Percentiles rank a stretch among this genome's conserved stretches.
Evolutionary conservation across 495 filamentous ascomycete genomes (phyloP).

Genomic region (Aspergillus homomorphus): DNA sequence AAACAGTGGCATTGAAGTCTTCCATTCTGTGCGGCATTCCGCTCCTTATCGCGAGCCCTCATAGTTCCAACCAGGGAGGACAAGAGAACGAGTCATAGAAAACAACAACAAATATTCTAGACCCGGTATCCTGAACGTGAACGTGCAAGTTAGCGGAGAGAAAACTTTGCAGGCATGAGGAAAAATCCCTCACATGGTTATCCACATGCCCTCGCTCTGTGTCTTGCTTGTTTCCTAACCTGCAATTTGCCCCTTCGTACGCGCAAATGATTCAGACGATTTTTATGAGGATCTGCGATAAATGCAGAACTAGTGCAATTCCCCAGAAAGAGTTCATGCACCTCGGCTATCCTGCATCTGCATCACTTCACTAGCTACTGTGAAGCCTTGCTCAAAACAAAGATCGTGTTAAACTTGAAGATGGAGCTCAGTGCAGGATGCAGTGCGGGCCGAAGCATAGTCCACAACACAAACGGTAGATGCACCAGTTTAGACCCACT

Average conservation of each 20-base stretch:
- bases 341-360: background rate
- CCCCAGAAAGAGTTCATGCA: background rate
- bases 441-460: background rate
- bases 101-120: background rate
- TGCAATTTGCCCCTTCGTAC: background rate
- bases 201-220: background rate
- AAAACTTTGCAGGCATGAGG: background rate
- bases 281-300: background rate
- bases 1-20: background rate
- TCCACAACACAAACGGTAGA: no score
- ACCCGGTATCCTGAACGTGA: background rate
- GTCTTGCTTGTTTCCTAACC: background rate
- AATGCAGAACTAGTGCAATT: background rate
- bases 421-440: background rate
- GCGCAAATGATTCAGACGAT: background rate
- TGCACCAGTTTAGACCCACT: no score
- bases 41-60: background rate
- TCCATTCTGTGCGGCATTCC: background rate
- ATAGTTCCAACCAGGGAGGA: background rate
- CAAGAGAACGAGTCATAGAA: background rate
- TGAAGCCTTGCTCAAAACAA: background rate
- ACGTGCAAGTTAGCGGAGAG: background rate
- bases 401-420: background rate
- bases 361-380: background rate
- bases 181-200: background rate